These are phyloP conservation scores for Boletus hoseneyae DNA, from an alignment of 1,284 basidiomycete genomes.

Conservation along the genomic window DNA sequence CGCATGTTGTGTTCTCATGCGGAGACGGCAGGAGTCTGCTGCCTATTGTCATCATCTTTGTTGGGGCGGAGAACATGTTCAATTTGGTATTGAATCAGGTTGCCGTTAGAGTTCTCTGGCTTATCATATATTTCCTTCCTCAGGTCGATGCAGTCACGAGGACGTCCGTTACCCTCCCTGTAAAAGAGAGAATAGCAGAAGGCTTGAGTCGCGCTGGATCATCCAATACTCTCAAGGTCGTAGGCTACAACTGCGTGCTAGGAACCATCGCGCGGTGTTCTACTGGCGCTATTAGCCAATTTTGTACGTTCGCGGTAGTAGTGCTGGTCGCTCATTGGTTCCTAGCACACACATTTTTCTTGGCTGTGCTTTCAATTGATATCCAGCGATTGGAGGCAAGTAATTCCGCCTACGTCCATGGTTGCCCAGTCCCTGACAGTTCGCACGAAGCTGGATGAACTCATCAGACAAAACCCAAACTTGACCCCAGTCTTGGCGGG, in stretches of 20 bases:
- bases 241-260: slow-evolving; percentile 82
- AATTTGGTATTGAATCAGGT: slow-evolving; percentile 61
- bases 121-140: slow-evolving; percentile 3
- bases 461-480: slow-evolving; percentile 65
- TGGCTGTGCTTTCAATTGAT: slow-evolving; percentile 88
- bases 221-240: slow-evolving; percentile 89
- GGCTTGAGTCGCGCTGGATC: slow-evolving; percentile 87
- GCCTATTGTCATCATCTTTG: slow-evolving; percentile 92
- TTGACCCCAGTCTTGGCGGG: slow-evolving; percentile 40
- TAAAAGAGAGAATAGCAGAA: slow-evolving; percentile 89
- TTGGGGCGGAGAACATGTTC: slow-evolving; percentile 98
- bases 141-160: slow-evolving; percentile 87
- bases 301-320: slow-evolving; percentile 91
- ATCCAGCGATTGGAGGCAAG: slow-evolving; percentile 82
- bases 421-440: slow-evolving; percentile 16
- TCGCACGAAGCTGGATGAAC: slow-evolving; percentile 61
- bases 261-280: slow-evolving; percentile 77
- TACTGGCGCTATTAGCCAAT: slow-evolving; percentile 84
- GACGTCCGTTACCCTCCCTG: slow-evolving; percentile 86
- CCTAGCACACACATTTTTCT: slow-evolving; percentile 88
- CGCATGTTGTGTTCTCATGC: slow-evolving; percentile 9
- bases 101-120: background rate
- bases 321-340: slow-evolving; percentile 97
- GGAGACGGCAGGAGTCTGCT: slow-evolving; percentile 64
- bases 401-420: slow-evolving; percentile 1